These are phyloP conservation scores for Suillus decipiens DNA, from an alignment of 768 basidiomycete genomes.

Conservation along the genomic window DNA sequence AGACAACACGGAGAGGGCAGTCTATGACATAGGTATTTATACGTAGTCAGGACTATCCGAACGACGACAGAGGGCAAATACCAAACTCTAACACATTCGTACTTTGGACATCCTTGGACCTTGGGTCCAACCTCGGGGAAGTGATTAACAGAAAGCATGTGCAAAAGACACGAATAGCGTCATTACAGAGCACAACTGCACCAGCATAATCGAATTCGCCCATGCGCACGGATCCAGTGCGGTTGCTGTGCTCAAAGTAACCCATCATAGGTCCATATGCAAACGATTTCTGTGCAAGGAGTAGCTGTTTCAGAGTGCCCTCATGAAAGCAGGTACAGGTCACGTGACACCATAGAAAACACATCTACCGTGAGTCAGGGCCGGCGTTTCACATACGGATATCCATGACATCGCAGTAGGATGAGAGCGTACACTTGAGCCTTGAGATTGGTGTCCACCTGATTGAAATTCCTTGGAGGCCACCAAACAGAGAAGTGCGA, in stretches of 20 bases:
- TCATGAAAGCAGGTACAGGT: slow-evolving; percentile 73
- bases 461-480: slow-evolving; percentile 1
- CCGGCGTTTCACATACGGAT: slow-evolving; percentile 58
- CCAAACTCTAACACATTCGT: slow-evolving; percentile 30
- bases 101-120: slow-evolving; percentile 31
- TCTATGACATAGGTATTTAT: too few relatives aligned
- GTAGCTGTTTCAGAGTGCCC: slow-evolving; percentile 51
- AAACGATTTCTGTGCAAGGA: slow-evolving; percentile 61
- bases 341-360: slow-evolving; percentile 92
- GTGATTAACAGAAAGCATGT: slow-evolving; percentile 70
- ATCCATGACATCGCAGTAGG: slow-evolving; percentile 65
- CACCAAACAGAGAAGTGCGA: not conserved
- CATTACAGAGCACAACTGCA: slow-evolving; percentile 72
- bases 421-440: slow-evolving; percentile 82
- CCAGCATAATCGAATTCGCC: slow-evolving; percentile 57
- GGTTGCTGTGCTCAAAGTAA: slow-evolving; percentile 59
- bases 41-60: too few relatives aligned
- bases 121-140: not conserved
- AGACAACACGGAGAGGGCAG: too few relatives aligned
- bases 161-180: slow-evolving; percentile 52
- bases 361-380: slow-evolving; percentile 48
- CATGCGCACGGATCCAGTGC: slow-evolving; percentile 74
- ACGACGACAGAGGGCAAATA: too few relatives aligned
- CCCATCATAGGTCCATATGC: slow-evolving; percentile 69
- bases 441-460: slow-evolving; percentile 77